A percentile compares a stretch with the other conserved stretches of the same genome.
Conservation (phyloP, 164 flowering plant species). For the Kingdonia uniflora region DNA sequence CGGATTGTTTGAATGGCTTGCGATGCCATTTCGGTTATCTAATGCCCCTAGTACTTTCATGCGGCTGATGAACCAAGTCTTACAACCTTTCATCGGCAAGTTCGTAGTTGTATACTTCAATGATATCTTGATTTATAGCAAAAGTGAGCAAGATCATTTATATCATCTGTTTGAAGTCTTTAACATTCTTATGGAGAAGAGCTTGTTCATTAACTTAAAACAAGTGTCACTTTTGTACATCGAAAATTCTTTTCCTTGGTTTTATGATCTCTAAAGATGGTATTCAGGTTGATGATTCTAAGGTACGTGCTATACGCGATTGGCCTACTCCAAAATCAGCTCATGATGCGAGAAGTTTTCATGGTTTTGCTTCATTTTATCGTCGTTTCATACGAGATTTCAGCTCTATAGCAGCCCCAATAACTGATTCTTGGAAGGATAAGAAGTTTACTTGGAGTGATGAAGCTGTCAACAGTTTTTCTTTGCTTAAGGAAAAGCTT, state of each 20-base stretch:
- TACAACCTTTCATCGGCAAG: not conserved
- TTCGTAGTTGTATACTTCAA: conserved; percentile 1
- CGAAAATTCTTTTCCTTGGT: not conserved
- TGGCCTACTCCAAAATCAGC: not conserved
- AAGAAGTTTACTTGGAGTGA: not conserved
- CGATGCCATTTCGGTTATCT: not conserved
- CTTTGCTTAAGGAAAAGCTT: not conserved
- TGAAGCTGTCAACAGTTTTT: not conserved
- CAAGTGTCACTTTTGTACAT: not conserved
- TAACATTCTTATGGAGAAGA: not conserved
- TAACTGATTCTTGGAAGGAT: not conserved
- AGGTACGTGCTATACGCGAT: not conserved
- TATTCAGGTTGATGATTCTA: not conserved
- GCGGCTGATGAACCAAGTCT: not conserved
- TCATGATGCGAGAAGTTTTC: not conserved
- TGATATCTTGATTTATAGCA: conserved; percentile 2
- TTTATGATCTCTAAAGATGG: not conserved
- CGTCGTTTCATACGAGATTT: not conserved
- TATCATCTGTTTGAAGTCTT: not conserved
- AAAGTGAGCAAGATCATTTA: not conserved
- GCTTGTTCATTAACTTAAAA: not conserved
- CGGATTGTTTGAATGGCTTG: not conserved
- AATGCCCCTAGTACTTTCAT: conserved; percentile 1
- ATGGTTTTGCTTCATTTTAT: not conserved
- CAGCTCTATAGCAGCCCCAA: not conserved